Conservation (phyloP, 495 filamentous ascomycete species). For the Talaromyces stipitatus region DNA sequence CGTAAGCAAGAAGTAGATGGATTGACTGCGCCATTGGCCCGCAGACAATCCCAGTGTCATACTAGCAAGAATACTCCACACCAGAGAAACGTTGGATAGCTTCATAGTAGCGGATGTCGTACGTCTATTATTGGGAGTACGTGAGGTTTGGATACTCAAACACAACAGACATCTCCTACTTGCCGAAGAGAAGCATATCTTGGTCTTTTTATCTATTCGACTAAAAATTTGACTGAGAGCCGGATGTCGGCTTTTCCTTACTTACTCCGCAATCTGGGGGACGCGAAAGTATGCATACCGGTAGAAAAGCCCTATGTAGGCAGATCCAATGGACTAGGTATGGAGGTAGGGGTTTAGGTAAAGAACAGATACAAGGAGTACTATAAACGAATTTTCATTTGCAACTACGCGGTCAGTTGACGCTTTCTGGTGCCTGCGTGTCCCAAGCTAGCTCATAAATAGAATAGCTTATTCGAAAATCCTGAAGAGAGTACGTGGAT, state of each 20-base stretch:
- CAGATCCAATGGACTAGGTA: not conserved
- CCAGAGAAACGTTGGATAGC: not conserved
- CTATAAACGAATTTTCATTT: not conserved
- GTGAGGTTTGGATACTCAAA: not conserved
- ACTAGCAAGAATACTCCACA: not conserved
- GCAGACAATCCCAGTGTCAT: not conserved
- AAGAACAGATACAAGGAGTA: not conserved
- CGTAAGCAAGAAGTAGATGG: conserved; percentile 68
- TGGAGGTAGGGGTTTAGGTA: not conserved
- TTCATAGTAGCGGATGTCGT: not conserved
- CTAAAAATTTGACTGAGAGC: not conserved
- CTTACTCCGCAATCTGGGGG: not conserved
- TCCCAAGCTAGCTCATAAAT: not conserved
- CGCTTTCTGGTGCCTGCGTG: not conserved
- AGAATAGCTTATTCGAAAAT: not conserved
- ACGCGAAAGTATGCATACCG: not conserved
- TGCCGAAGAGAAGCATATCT: not conserved
- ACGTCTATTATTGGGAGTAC: too few relatives aligned
- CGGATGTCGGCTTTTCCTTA: not conserved
- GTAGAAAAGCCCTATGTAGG: not conserved
- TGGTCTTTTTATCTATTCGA: not conserved
- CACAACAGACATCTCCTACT: not conserved
- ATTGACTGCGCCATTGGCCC: conserved; percentile 52
- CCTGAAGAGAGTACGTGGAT: too few relatives aligned
- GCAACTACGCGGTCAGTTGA: not conserved